Conservation (phyloP, 805 yeast genomes). For the Hyphopichia homilentoma region DNA sequence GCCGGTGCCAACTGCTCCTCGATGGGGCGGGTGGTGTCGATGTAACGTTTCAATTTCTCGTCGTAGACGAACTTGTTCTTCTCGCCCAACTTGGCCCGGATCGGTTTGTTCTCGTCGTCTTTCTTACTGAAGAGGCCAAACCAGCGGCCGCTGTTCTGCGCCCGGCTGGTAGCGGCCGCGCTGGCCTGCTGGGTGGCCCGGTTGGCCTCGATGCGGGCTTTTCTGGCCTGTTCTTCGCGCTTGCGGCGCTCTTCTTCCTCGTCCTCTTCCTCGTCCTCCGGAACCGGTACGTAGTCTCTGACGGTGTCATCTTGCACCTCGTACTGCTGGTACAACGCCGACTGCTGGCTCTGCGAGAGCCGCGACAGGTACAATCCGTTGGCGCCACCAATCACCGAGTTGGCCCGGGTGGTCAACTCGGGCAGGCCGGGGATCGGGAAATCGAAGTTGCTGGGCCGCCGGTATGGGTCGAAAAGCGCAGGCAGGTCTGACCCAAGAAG, state of each 20-base stretch:
- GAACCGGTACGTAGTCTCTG: slow-evolving; percentile 37
- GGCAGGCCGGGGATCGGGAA: slow-evolving; percentile 46
- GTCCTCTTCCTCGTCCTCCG: slow-evolving; percentile 45
- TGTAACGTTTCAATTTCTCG: slow-evolving; percentile 83
- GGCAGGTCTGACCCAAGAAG: neutral
- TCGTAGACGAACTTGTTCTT: slow-evolving; percentile 72
- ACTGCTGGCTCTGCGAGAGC: slow-evolving; percentile 42
- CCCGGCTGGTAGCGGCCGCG: slow-evolving; percentile 4
- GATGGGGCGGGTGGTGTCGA: slow-evolving; percentile 61
- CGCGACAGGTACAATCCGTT: slow-evolving; percentile 36
- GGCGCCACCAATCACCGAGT: slow-evolving; percentile 36
- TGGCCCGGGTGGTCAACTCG: slow-evolving; percentile 41
- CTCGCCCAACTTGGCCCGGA: slow-evolving; percentile 84
- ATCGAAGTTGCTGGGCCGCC: slow-evolving; percentile 15
- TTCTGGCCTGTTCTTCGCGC: slow-evolving; percentile 18
- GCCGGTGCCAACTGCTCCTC: slow-evolving; percentile 58
- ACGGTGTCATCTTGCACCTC: slow-evolving; percentile 45
- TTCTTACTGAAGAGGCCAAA: slow-evolving; percentile 40
- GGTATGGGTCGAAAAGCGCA: slow-evolving; percentile 26
- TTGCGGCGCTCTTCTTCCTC: slow-evolving; percentile 36
- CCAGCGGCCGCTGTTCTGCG: slow-evolving; percentile 43
- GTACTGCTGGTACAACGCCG: slow-evolving; percentile 41
- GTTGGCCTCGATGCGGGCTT: slow-evolving; percentile 9
- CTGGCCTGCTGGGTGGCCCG: slow-evolving; percentile 7
- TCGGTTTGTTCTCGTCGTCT: slow-evolving; percentile 66